A percentile compares a stretch with the other conserved stretches of the same genome.
These are phyloP conservation scores for Coelastrella sp. DNA, from an alignment of 139 green algal species.

Conservation along the genomic window DNA sequence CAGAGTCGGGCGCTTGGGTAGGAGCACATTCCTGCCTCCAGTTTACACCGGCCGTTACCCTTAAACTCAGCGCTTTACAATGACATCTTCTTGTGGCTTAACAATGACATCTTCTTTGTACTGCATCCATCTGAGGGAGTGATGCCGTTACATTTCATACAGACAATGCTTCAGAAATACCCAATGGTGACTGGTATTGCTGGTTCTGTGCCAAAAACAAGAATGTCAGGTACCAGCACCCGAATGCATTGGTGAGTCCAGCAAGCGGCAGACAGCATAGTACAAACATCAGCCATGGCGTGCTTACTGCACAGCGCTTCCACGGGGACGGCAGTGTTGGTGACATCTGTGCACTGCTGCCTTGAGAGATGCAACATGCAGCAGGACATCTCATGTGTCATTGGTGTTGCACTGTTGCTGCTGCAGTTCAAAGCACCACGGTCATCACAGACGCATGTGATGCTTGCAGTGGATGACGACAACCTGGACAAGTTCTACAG, in stretches of 20 bases:
- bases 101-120: no score
- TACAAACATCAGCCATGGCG: no score
- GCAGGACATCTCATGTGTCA: background rate
- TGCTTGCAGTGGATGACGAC: slow-evolving; percentile 20
- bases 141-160: background rate
- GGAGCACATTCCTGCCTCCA: no score
- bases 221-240: slow-evolving; percentile 5
- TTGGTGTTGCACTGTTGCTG: background rate
- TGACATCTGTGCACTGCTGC: background rate
- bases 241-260: background rate
- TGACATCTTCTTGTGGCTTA: no score
- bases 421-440: slow-evolving; percentile 26
- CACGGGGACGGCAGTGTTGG: no score
- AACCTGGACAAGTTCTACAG: background rate
- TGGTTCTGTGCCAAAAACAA: slow-evolving; percentile 43
- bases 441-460: background rate
- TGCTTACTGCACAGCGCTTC: no score
- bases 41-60: no score
- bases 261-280: no score
- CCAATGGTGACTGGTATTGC: slow-evolving; percentile 40
- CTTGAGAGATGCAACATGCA: no score
- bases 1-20: no score
- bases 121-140: background rate
- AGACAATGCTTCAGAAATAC: slow-evolving; percentile 27
- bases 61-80: no score